Evolutionary conservation across 257 asterid genomes (phyloP), one percentile per base, ranked within the genome.

Genomic region (Asclepias syriaca): DNA sequence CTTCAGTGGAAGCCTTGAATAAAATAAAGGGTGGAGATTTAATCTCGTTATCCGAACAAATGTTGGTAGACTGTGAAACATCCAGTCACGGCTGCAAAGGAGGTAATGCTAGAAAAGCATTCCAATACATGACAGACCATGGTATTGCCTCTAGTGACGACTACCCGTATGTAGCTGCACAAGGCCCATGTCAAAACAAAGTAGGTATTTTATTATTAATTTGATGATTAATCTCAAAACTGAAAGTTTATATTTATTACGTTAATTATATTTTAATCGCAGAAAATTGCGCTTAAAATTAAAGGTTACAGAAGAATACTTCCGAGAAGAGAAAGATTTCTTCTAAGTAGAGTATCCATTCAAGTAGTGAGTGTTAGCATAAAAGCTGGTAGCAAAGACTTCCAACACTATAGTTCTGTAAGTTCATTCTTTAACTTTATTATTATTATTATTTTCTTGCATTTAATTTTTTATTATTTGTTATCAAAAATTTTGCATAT

Each of bases 281-380:
- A 37, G 84, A 53, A 53, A 43, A 7, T 43, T 43, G 90, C 80
- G 65, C 93, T 90, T 15, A 61, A 87, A 0, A 88, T 90, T 15
- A 85, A 90, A 73, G 74, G 49, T 34, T 88, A 82, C 46, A 40
- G 90, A 85, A 75, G 91, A 86, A 19, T 40, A 40, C 87, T 85
- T 8, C 77, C 88, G 32, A 2, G 5, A 0, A 15, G 73, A 14
- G 95, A 90, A 77, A 55, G 59, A 74, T 88, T 90, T 5, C 81
- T 90, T 29, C 75, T 82, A 61, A 83, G 73, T 71, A 95, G 91
- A 0, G 87, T 67, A 3, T 85, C 93, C 0, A 72, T 32, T 53
- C 96, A 88, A 72, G 90, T 90, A 0, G 34, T 90, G 7, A 82
- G 88, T 24, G 80, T 86, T 74, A 91, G 95, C 65, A 80, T 90